phyloP scores from a whole-genome alignment of 2,329 filamentous ascomycete genomes.

The Penicillium frequentans region DNA sequence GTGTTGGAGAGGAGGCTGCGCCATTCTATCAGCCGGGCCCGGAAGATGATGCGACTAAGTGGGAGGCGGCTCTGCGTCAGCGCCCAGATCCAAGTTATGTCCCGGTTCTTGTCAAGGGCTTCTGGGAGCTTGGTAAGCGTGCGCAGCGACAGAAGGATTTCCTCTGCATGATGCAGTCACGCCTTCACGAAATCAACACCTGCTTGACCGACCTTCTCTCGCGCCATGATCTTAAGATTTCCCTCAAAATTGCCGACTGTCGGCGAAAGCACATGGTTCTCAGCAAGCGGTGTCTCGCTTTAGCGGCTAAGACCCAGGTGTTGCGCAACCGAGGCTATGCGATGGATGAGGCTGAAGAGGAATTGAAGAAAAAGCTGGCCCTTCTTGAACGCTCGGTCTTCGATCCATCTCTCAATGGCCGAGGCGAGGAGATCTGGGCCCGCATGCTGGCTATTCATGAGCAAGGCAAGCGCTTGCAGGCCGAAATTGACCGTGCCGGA shows the following conservation, averaged over 20 bases:
- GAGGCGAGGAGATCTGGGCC: slow-evolving; percentile 67
- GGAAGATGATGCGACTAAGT: slow-evolving; percentile 60
- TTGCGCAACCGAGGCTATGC: slow-evolving; percentile 64
- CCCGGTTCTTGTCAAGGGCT: slow-evolving; percentile 61
- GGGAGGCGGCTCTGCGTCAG: slow-evolving; percentile 64
- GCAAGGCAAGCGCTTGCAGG: slow-evolving; percentile 58
- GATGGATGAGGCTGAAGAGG: slow-evolving; percentile 64
- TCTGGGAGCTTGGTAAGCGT: slow-evolving; percentile 59
- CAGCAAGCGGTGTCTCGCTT: slow-evolving; percentile 59
- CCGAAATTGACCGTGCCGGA: slow-evolving; percentile 60
- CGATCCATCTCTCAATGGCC: slow-evolving; percentile 60
- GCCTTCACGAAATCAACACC: slow-evolving; percentile 66
- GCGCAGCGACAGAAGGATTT: slow-evolving; percentile 58
- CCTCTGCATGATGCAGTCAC: slow-evolving; percentile 57
- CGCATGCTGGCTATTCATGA: slow-evolving; percentile 64
- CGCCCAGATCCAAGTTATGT: slow-evolving; percentile 59
- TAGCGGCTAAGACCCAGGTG: slow-evolving; percentile 65
- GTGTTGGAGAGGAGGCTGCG: slow-evolving; percentile 58
- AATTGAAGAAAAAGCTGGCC: slow-evolving; percentile 61
- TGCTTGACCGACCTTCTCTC: slow-evolving; percentile 59
- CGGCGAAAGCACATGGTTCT: slow-evolving; percentile 60
- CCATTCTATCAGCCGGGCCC: slow-evolving; percentile 61
- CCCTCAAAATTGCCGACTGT: slow-evolving; percentile 58
- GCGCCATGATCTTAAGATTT: slow-evolving; percentile 61
- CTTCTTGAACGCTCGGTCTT: slow-evolving; percentile 59